Evolutionary conservation across 345 rosid species (phyloP), one percentile per base, ranked within the genome.

Genomic region (Streptanthus diversifolius): DNA sequence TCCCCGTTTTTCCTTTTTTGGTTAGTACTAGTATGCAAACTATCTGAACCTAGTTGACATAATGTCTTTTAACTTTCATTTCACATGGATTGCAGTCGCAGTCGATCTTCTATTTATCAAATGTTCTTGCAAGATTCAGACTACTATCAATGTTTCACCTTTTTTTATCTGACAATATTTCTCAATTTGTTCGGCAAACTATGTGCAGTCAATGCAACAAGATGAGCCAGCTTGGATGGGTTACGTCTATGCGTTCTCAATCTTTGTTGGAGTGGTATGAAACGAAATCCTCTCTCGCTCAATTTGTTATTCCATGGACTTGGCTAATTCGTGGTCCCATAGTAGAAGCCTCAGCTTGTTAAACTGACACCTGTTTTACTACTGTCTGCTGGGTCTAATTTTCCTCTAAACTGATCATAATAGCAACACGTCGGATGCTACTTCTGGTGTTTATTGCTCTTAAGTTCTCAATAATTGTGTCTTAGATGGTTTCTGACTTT

Each of bases 161-260:
- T 52, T 32, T 63, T 27, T 66, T 19, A 35, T 74, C 63, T 66
- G n/a, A 78, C 17, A 73, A 15, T 19, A 64, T 53, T 47, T 66
- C 47, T 56, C 66, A 58, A 40, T 75, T 37, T 78, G 19, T 66
- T 66, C 35, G 40, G 45, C 63, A 25, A 71, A 57, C 77, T 41
- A 39, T 76, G 54, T 88, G 83, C 90, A 95, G 99, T 91, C 99
- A 49, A 95, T 95, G 99, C 99, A 95, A 90, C 79, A 75, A 80
- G 93, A 87, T 36, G 93, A 85, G 74, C 97, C 98, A 60, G 92
- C 98, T 78, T 90, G 82, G 85, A 80, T 85, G 58, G 99, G 99
- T 66, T 95, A 95, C 76, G 66, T 95, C 78, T 95, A 79, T 11
- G 74, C 77, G 9, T 77, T 77, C 55, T 69, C 58, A 13, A 73